A percentile compares a stretch with the other conserved stretches of the same genome.
These are phyloP conservation scores for Suillus variegatus DNA, from an alignment of 768 basidiomycete species.

Conservation along the genomic window DNA sequence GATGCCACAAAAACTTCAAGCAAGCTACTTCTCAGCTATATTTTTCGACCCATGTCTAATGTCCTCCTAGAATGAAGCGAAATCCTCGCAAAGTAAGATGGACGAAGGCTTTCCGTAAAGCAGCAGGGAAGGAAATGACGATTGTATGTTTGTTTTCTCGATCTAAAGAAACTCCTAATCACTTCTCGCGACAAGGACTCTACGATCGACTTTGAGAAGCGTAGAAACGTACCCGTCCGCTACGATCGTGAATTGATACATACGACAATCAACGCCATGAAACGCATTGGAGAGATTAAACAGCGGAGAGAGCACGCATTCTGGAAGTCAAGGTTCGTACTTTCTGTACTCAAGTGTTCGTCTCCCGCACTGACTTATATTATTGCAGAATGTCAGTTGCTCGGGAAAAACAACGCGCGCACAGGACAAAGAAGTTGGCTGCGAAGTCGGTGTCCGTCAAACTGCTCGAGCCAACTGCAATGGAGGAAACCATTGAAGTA, in stretches of 20 bases:
- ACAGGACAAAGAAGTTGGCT: slow-evolving; percentile 66
- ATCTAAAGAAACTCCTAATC: slow-evolving; percentile 3
- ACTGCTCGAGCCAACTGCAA: slow-evolving; percentile 63
- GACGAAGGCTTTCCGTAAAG: slow-evolving; percentile 99
- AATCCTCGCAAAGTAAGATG: slow-evolving; percentile 98
- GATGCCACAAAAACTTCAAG: slow-evolving; percentile 99
- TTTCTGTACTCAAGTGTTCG: not conserved
- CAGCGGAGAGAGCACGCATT: slow-evolving; percentile 88
- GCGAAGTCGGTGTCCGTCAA: slow-evolving; percentile 56
- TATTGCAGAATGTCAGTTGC: slow-evolving; percentile 78
- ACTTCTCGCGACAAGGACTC: slow-evolving; percentile 70
- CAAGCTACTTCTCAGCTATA: slow-evolving; percentile 32
- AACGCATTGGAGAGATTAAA: slow-evolving; percentile 91
- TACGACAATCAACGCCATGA: slow-evolving; percentile 96
- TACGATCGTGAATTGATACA: slow-evolving; percentile 94
- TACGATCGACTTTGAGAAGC: slow-evolving; percentile 98
- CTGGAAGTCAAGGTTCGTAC: slow-evolving; percentile 83
- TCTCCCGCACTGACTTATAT: not conserved
- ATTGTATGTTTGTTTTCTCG: slow-evolving; percentile 60
- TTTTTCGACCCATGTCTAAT: not conserved
- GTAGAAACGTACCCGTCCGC: slow-evolving; percentile 94
- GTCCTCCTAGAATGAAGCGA: slow-evolving; percentile 84
- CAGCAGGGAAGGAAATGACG: slow-evolving; percentile 99
- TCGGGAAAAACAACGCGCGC: slow-evolving; percentile 73
- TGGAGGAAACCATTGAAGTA: slow-evolving; percentile 48